These are phyloP conservation scores for Phytophthora meadii DNA, from an alignment of 352 stramenopile genomes.

Conservation along the genomic window DNA sequence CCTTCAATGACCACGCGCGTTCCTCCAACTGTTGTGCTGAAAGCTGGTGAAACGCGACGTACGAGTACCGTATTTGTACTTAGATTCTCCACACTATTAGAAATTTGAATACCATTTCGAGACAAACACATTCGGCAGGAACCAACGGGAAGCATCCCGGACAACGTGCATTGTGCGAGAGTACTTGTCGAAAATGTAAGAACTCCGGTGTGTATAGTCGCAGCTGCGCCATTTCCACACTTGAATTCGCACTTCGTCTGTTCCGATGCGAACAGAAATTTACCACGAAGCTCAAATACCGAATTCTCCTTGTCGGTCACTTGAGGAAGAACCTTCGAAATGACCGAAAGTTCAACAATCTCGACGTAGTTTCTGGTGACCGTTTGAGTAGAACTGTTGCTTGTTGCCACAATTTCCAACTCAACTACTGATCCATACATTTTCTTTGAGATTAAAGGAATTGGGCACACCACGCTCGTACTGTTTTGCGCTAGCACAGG, in stretches of 20 bases:
- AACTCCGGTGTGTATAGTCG: constrained; percentile 6
- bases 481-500: constrained; percentile 12
- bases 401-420: constrained; percentile 24
- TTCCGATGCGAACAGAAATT: constrained; percentile 35
- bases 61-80: constrained; percentile 21
- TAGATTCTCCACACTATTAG: constrained; percentile 26
- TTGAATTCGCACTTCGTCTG: constrained; percentile 31
- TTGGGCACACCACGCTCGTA: constrained; percentile 32
- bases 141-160: neutral
- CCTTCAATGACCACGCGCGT: constrained; percentile 46
- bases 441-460: constrained; percentile 28
- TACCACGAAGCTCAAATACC: constrained; percentile 39
- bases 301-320: constrained; percentile 5
- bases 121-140: constrained; percentile 36
- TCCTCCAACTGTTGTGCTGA: constrained; percentile 26
- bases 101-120: constrained; percentile 32
- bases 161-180: constrained; percentile 37
- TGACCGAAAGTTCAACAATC: constrained; percentile 33
- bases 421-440: constrained; percentile 32
- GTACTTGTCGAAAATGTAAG: constrained; percentile 21
- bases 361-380: constrained; percentile 25
- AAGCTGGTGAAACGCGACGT: constrained; percentile 29
- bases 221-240: constrained; percentile 12
- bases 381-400: neutral
- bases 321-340: constrained; percentile 24